Evolutionary conservation across 108 stramenopile species (phyloP), one percentile per base, ranked within the genome.

Genomic region (Skeletonema costatum): DNA sequence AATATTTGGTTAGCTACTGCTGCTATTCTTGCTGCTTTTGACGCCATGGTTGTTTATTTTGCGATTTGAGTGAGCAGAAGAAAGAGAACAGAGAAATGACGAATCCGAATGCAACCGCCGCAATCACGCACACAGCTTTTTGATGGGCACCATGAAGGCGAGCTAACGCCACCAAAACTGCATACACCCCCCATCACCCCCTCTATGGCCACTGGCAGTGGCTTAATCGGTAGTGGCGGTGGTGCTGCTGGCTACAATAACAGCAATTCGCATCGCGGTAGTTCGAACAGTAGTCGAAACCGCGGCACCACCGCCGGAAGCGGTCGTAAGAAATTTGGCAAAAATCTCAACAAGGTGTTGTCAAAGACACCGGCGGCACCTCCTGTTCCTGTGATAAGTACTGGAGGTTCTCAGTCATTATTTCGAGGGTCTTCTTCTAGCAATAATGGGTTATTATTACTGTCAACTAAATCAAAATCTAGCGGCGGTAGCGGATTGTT

Each of bases 331-430:
- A 92, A 94, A 72, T 94, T 90, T 73, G 93, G 93, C 53, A 89
- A 92, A 70, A 94, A 94, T 89, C 87, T 94, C 44, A 90, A 92
- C 78, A 92, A 94, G 65, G 53, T 56, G 61, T 82, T 94, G 41
- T 87, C 87, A 10, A 87, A 89, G 64, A 25, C 82, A 48, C 89
- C 90, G 14, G 85, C 90, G 21, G 77, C 87, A 53, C 84, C 84
- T 46, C 87, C 88, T 10, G 73, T 81, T 14, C 61, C 88, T 35
- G 41, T 74, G 39, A 67, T 76, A 35, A 56, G 66, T 35, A 21
- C 72, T 19, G 73, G 79, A 11, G 44, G 58, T 19, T 76, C 68
- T 19, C 74, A 71, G 14, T 67, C 69, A 25, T 73, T 48, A 14
- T 66, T 61, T 66, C 60, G 72, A 51, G 73, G 72, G 14, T 68